phyloP scores from a whole-genome alignment of 306 rosid species.

The Lathyrus sativus region DNA sequence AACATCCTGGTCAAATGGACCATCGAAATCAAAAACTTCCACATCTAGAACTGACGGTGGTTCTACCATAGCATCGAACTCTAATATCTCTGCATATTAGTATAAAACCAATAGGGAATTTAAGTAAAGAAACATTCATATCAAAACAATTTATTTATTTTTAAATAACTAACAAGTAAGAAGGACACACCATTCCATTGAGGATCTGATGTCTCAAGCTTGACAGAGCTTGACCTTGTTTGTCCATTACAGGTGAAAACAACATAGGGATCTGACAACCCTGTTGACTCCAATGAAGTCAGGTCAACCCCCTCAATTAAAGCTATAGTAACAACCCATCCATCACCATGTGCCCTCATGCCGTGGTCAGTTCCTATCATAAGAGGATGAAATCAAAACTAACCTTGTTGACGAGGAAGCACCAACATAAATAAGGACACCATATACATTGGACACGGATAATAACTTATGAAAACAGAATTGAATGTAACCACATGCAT shows the following conservation, averaged over 20 bases:
- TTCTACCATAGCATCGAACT: slow-evolving; percentile 95
- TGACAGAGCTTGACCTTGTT: slow-evolving; percentile 91
- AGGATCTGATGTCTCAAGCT: slow-evolving; percentile 74
- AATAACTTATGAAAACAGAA: background rate
- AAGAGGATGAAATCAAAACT: slow-evolving; percentile 32
- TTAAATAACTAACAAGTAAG: slow-evolving; percentile 20
- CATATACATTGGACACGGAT: background rate
- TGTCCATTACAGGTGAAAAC: slow-evolving; percentile 81
- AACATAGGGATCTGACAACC: slow-evolving; percentile 76
- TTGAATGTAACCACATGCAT: too few relatives aligned
- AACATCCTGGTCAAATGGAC: slow-evolving; percentile 82
- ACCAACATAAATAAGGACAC: background rate
- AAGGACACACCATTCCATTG: slow-evolving; percentile 81
- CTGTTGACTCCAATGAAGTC: slow-evolving; percentile 62
- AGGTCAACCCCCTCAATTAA: slow-evolving; percentile 73
- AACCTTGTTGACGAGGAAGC: background rate
- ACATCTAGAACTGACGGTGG: slow-evolving; percentile 84
- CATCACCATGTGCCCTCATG: slow-evolving; percentile 76
- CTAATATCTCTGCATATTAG: slow-evolving; percentile 73
- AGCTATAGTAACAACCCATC: slow-evolving; percentile 90
- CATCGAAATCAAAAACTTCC: slow-evolving; percentile 87
- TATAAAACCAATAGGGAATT: slow-evolving; percentile 2
- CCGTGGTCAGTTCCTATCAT: slow-evolving; percentile 81
- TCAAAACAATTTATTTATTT: background rate
- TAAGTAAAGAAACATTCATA: slow-evolving; percentile 20